Conservation (phyloP, 2,329 filamentous ascomycete species). For the Sclerotinia nivalis region DNA sequence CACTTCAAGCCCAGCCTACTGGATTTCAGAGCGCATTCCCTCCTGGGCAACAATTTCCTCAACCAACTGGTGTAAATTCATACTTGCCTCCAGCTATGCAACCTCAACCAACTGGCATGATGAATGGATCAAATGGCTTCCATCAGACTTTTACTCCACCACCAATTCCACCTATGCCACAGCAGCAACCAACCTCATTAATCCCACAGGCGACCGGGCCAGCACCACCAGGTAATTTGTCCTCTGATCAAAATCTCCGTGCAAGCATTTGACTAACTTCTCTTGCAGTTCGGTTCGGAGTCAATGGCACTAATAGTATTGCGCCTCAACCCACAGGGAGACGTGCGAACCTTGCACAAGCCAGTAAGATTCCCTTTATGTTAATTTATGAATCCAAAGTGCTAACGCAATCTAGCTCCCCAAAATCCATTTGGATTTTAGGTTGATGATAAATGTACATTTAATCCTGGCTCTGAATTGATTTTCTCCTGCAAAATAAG, state of each 20-base stretch:
- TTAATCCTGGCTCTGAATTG: constrained; percentile 29
- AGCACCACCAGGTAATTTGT: constrained; percentile 60
- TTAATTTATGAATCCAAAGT: constrained; percentile 14
- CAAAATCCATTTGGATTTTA: constrained; percentile 72
- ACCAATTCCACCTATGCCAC: constrained; percentile 54
- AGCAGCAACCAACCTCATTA: constrained; percentile 61
- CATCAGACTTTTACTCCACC: constrained; percentile 47
- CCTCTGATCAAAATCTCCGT: neutral
- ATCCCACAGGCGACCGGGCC: constrained; percentile 82
- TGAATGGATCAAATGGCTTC: constrained; percentile 52
- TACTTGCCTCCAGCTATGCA: constrained; percentile 61
- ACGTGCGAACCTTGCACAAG: constrained; percentile 87
- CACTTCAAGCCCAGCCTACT: constrained; percentile 53
- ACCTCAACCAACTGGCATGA: constrained; percentile 58
- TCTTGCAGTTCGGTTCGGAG: constrained; percentile 73
- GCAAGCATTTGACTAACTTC: neutral
- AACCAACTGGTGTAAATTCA: constrained; percentile 52
- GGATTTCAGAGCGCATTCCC: constrained; percentile 51
- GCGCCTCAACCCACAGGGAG: constrained; percentile 83
- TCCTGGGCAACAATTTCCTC: constrained; percentile 41
- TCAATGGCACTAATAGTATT: constrained; percentile 72
- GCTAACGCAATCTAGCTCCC: constrained; percentile 51
- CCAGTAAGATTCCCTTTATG: constrained; percentile 68
- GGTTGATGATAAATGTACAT: constrained; percentile 31
- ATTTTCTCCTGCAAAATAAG: constrained; percentile 38